Base-by-base conservation (phyloP, 768 basidiomycete species). In the Pleurotus tuber-regium region DNA sequence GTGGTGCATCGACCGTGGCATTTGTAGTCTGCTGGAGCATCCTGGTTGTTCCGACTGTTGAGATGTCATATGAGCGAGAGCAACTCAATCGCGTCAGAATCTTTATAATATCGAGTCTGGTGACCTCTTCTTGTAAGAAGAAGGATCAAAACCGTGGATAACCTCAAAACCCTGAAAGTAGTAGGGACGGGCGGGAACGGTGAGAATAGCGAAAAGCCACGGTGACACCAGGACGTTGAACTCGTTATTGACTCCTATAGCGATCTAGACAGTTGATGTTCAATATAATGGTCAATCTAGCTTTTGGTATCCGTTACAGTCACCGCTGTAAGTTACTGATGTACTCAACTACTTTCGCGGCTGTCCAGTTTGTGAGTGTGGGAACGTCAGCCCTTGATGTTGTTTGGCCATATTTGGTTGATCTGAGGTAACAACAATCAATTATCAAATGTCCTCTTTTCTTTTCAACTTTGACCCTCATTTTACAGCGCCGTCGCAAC, bases 381-480 rank as follows among this genome's bases (percentile, higher is more conserved):
- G 46, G 46, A 48, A 48, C n/a, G 18, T 11, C 8, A n/a, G 23
- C 26, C 11, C 26, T 42, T 42, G 41, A 23, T 5, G 28, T 12
- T 48, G 49, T 26, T 50, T 50, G 4, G 21, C 41, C 4, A 14
- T 16, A 2, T 47, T 31, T 14, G 47, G 46, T 14, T 28, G n/a
- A n/a, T n/a, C n/a, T n/a, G n/a, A n/a, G 10, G 39, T 38, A 2
- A 40, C 51, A 19, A 53, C 50, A 52, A 41, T 50, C 14, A 43
- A 52, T 10, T 56, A 53, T 36, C 41, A 23, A 31, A 43, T 39
- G 9, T 43, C 48, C 39, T 39, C 19, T 44, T 44, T 44, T 28
- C 43, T 24, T 19, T 44, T n/a, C 43, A 25, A n/a, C 47, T 14
- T 38, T 44, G 4, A 47, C 41, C 21, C 38, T 66, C 66, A 64